Base-by-base conservation (phyloP, 192 early-diverging fungal genomes). In the Coemansia sp. region DNA sequence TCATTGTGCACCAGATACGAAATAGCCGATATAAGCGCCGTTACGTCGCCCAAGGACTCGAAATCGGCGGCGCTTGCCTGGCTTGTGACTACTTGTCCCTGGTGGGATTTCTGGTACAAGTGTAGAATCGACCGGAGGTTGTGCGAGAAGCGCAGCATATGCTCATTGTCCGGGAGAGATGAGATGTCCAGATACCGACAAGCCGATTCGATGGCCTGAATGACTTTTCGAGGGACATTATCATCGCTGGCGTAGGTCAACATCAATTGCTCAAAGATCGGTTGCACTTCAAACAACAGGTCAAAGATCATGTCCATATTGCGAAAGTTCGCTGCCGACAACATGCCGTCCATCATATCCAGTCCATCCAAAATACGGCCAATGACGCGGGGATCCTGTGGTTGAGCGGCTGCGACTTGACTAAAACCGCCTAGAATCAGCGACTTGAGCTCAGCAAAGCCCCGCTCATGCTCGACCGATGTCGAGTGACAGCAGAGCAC, bases 301-400 rank as follows among this genome's bases (percentile, higher is more conserved):
- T 64, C 71, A 53, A 82, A 74, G 4, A 74, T 17, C 62, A 76
- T 76, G 19, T 74, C 68, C 79, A 82, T 74, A 29, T 82, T 82
- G 19, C 68, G 62, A 24, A 68, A 68, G 66, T 73, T 82, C 35
- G 79, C 79, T 1, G 79, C 75, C 3, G 74, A 48, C n/a, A 82
- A 66, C 11, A 82, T 73, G 27, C 79, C 79, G 44, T 82, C 79
- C 62, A 82, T 61, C 79, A 82, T 82, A n/a, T 82, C 79, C 35
- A 82, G 72, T 3, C 79, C 75, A n/a, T 77, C 79, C 19, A 82
- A 62, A 39, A 82, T 14, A 24, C 61, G 63, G 54, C 59, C 59
- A 33, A 77, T 63, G 14, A 68, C 57, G 33, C 59, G 79, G n/a
- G 41, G 35, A 29, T 82, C 72, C 35, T 82, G 74, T 21, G 17